Evolutionary conservation across 805 yeast species (phyloP).

Genomic region (Tetrapisispora taiwanensis): DNA sequence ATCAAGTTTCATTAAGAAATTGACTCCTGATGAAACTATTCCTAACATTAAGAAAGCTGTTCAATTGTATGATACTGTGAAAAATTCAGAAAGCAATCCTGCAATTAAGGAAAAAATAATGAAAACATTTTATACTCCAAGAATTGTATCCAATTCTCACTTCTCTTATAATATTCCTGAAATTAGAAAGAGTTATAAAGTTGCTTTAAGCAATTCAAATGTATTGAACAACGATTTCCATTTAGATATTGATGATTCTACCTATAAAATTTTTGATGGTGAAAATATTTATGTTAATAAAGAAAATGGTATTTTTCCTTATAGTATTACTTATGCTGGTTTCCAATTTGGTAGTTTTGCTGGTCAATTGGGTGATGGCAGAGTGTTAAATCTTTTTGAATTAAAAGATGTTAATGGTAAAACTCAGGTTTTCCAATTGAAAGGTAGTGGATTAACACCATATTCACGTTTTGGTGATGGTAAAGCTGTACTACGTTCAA

Average conservation of each 20-base stretch:
- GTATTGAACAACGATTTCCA: slow-evolving; percentile 56
- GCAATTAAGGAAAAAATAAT: slow-evolving; percentile 12
- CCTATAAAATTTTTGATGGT: slow-evolving; percentile 54
- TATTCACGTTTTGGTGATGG: slow-evolving; percentile 95
- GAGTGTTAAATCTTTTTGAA: slow-evolving; percentile 78
- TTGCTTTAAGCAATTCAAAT: slow-evolving; percentile 46
- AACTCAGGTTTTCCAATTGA: slow-evolving; percentile 49
- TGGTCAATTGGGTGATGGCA: slow-evolving; percentile 94
- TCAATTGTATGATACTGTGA: not conserved
- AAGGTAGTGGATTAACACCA: slow-evolving; percentile 90
- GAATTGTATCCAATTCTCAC: slow-evolving; percentile 48
- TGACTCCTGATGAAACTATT: slow-evolving; percentile 25
- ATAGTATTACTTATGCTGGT: slow-evolving; percentile 89
- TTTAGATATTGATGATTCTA: slow-evolving; percentile 37
- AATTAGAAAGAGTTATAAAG: slow-evolving; percentile 37
- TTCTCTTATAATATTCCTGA: slow-evolving; percentile 71
- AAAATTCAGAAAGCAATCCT: not conserved
- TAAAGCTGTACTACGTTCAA: slow-evolving; percentile 80
- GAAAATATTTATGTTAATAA: slow-evolving; percentile 32
- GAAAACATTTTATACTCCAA: slow-evolving; percentile 37
- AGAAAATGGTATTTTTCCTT: slow-evolving; percentile 49
- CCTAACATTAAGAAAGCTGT: slow-evolving; percentile 9
- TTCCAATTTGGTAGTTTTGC: slow-evolving; percentile 95
- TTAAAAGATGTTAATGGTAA: slow-evolving; percentile 40
- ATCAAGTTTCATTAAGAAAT: slow-evolving; percentile 15